Base-by-base conservation (phyloP, 1,284 basidiomycete species). In the Cryptococcus deneoformans region DNA sequence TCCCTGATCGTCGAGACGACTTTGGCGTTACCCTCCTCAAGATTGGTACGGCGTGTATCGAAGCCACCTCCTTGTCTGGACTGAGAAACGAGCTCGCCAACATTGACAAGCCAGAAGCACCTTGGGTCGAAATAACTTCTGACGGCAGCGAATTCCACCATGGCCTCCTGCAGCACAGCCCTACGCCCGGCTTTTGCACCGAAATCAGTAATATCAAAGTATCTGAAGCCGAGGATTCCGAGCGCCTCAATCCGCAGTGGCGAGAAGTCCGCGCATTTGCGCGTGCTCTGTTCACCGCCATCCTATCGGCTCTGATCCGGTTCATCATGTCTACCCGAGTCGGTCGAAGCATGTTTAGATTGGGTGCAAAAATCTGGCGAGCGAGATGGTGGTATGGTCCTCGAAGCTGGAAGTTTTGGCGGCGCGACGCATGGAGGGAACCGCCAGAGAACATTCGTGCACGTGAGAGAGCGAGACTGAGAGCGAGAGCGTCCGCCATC, bases 301-400 rank as follows among this genome's bases (percentile, higher is more conserved):
- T 63, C 9, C 46, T 54, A 14, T 55, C 59, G 12, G 47, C 69
- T 11, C 54, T 59, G 20, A 68, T 65, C 62, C 49, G 57, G 9
- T 24, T 62, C 0, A 24, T 75, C 16, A 52, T 20, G 20, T 20
- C 20, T 2, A 20, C 20, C 20, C 20, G 20, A 20, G 20, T 20
- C 20, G 20, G 20, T 20, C 20, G 20, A 20, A 20, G 20, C 20
- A 20, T 20, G 20, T 20, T 20, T 20, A 20, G 20, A 20, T 20
- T 20, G 20, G 35, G 20, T 20, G 20, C 20, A 20, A 61, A 50
- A 20, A 20, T 44, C 24, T 69, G 63, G 61, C n/a, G 58, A 11
- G 42, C 51, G n/a, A 56, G 72, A 39, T 76, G 75, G 73, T 76
- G 72, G 73, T 77, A 73, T 54, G 75, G 75, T 1, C 73, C 74